Evolutionary conservation across 345 rosid genomes (phyloP).

Genomic region (Rhizophora apiculata): DNA sequence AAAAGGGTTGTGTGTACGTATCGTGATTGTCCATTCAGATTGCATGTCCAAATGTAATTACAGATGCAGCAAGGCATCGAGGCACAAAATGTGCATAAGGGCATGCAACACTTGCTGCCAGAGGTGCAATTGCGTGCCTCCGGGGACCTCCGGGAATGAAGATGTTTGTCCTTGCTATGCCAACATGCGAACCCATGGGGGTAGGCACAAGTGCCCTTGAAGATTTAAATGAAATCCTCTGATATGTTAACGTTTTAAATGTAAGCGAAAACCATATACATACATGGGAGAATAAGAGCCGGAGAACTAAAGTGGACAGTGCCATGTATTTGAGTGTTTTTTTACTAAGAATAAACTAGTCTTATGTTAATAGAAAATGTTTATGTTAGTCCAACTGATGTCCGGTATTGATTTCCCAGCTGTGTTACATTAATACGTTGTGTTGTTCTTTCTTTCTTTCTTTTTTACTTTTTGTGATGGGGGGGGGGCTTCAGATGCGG

Average conservation of each 20-base stretch:
- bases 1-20: neutral
- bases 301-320: too few relatives aligned
- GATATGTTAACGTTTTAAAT: too few relatives aligned
- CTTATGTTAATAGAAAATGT: too few relatives aligned
- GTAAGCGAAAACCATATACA: neutral
- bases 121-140: slow-evolving; percentile 57
- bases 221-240: too few relatives aligned
- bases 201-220: slow-evolving; percentile 45
- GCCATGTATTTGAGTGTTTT: too few relatives aligned
- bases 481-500: too few relatives aligned
- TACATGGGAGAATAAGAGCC: neutral
- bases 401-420: too few relatives aligned
- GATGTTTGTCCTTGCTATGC: slow-evolving; percentile 49
- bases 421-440: too few relatives aligned
- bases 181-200: slow-evolving; percentile 45
- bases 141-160: slow-evolving; percentile 44
- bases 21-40: slow-evolving; percentile 18
- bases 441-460: too few relatives aligned
- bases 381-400: too few relatives aligned
- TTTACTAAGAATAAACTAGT: too few relatives aligned
- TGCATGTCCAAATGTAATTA: slow-evolving; percentile 38
- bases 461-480: too few relatives aligned
- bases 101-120: slow-evolving; percentile 53
- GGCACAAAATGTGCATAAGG: slow-evolving; percentile 48
- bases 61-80: slow-evolving; percentile 47